Conservation (phyloP, 495 filamentous ascomycete species). For the Bacidia rubella region DNA sequence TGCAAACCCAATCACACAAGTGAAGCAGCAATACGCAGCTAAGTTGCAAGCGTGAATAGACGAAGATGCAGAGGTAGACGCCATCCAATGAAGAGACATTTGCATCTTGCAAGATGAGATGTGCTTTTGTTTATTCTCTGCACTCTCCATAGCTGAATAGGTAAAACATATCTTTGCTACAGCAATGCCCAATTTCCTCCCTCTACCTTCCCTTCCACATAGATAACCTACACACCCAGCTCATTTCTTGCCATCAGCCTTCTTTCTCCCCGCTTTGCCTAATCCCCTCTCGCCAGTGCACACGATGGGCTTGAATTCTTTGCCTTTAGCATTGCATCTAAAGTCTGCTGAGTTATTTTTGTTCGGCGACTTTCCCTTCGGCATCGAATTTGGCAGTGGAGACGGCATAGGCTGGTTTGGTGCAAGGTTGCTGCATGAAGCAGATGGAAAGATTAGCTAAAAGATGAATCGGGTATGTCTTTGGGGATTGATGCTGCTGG, state of each 20-base stretch:
- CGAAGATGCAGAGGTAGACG: no score
- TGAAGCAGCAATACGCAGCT: no score
- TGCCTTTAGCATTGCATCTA: background rate
- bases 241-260: background rate
- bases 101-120: no score
- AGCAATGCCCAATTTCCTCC: no score
- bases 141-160: no score
- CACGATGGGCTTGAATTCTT: background rate
- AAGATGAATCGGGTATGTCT: background rate
- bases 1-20: no score
- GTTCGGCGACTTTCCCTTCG: background rate
- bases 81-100: no score
- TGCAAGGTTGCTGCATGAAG: background rate
- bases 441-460: background rate
- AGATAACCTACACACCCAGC: no score
- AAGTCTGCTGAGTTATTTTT: background rate
- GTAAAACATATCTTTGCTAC: no score
- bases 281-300: background rate
- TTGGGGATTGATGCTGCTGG: background rate
- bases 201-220: no score
- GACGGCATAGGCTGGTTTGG: background rate
- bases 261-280: background rate
- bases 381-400: background rate
- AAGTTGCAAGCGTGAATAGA: no score
- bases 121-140: no score